Conservation (phyloP, 2,329 filamentous ascomycete genomes). For the Aspergillus caelatus region DNA sequence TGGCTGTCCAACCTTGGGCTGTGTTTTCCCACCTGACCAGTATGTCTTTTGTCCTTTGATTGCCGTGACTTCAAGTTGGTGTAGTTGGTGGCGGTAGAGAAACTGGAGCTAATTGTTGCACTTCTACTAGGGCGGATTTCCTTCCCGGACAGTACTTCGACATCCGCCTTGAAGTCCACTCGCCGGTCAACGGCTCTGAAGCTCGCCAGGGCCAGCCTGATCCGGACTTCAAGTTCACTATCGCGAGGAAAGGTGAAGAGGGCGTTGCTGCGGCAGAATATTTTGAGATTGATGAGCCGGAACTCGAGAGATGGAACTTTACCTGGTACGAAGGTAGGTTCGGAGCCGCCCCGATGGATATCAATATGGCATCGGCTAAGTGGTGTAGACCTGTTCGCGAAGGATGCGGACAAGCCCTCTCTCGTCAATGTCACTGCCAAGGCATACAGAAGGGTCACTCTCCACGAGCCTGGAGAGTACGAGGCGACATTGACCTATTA, state of each 20-base stretch:
- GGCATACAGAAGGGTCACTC: constrained; percentile 72
- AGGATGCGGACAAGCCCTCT: constrained; percentile 69
- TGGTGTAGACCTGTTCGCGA: constrained; percentile 67
- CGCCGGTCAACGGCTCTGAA: constrained; percentile 79
- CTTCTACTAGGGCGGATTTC: constrained; percentile 67
- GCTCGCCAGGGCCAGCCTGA: constrained; percentile 69
- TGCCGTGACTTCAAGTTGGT: neutral
- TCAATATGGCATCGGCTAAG: constrained; percentile 11
- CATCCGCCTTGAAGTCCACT: constrained; percentile 79
- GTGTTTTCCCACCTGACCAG: constrained; percentile 62
- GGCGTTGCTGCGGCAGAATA: constrained; percentile 63
- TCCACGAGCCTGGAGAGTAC: constrained; percentile 80
- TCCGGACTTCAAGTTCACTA: constrained; percentile 74
- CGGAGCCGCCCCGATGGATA: neutral
- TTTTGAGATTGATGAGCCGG: constrained; percentile 71
- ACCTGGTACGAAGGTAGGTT: constrained; percentile 72
- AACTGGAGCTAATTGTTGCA: neutral
- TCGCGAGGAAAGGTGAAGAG: constrained; percentile 64
- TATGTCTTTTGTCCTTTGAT: constrained; percentile 30
- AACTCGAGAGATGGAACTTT: constrained; percentile 80
- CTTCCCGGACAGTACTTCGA: constrained; percentile 83
- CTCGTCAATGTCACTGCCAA: constrained; percentile 80
- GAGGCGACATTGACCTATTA: constrained; percentile 77
- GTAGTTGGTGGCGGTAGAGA: neutral
- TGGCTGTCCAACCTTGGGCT: constrained; percentile 59